Evolutionary conservation across 192 early-diverging fungal species (phyloP), one percentile per base, ranked within the genome.

Genomic region (Phycomyces blakesleeanus): DNA sequence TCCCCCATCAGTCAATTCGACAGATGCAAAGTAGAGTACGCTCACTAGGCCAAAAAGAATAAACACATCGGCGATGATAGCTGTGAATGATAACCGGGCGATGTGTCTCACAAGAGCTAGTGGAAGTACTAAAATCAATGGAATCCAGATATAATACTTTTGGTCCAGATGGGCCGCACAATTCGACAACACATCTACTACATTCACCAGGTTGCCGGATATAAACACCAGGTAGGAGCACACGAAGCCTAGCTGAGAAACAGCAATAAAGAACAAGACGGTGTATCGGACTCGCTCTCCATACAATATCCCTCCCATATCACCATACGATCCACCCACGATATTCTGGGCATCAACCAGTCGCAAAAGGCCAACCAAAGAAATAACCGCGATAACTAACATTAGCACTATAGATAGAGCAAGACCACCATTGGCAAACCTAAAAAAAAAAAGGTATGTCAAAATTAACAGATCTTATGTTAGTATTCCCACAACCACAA

Each of bases 211-310:
- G 67, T 93, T 96, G 64, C 91, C 87, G 5, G 91, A 87, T 14
- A 96, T 82, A 74, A 96, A 96, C 37, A 96, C 93, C 55, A 88
- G 81, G 59, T 94, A 93, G 0, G 92, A 91, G 52, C 90, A 93
- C 59, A 89, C 87, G 71, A 95, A 95, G 1, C 93, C 93, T 51
- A 91, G 79, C 78, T 93, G 84, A 11, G 85, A 82, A 26, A 89
- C 60, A 41, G 78, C 79, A 26, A 89, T 83, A 27, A 83, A 81
- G 39, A 83, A 74, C 58, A 85, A 74, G 11, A 72, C 64, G 54
- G 39, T 47, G 49, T 56, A 62, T 12, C 65, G 64, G 2, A 72
- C 1, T 16, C 47, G 15, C 20, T 34, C 34, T 3, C 71, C 64
- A 34, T 75, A 67, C 69, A 62, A 42, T 21, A 26, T 22, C 7